phyloP scores from a whole-genome alignment of 805 yeast species.

The Torulaspora indica region DNA sequence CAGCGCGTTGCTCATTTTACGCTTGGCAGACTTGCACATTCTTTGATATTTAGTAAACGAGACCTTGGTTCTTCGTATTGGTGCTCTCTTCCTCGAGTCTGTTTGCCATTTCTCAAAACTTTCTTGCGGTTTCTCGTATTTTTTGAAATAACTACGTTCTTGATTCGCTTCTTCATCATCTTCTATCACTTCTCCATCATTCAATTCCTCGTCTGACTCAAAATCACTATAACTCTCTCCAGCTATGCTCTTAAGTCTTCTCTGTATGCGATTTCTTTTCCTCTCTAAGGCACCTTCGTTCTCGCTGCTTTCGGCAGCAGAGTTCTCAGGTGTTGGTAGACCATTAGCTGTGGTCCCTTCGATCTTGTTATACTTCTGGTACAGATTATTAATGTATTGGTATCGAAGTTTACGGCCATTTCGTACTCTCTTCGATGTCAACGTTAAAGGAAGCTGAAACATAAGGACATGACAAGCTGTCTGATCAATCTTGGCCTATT shows the following conservation, averaged over 20 bases:
- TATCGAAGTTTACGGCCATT: constrained; percentile 28
- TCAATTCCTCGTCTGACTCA: constrained; percentile 18
- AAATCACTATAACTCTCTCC: constrained; percentile 20
- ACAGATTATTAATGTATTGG: constrained; percentile 25
- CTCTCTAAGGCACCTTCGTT: constrained; percentile 15
- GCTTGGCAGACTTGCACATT: constrained; percentile 17
- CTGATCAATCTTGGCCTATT: background rate
- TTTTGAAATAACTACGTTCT: constrained; percentile 26
- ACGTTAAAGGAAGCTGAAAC: constrained; percentile 30
- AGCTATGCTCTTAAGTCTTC: constrained; percentile 22
- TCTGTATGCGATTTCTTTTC: constrained; percentile 18
- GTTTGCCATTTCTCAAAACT: constrained; percentile 32
- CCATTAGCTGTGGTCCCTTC: constrained; percentile 5
- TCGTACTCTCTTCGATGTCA: constrained; percentile 16
- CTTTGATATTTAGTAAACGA: constrained; percentile 20
- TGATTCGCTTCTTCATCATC: constrained; percentile 15
- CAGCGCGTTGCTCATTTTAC: constrained; percentile 15
- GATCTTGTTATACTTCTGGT: constrained; percentile 17
- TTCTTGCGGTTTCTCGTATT: constrained; percentile 32
- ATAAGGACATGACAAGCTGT: constrained; percentile 10
- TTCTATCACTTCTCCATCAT: constrained; percentile 6
- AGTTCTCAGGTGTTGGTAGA: constrained; percentile 27
- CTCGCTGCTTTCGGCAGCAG: constrained; percentile 26
- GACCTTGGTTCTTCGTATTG: constrained; percentile 21
- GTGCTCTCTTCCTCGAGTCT: constrained; percentile 14